Evolutionary conservation across 345 rosid species (phyloP), one percentile per base, ranked within the genome.

Genomic region (Dipteronia sinensis): DNA sequence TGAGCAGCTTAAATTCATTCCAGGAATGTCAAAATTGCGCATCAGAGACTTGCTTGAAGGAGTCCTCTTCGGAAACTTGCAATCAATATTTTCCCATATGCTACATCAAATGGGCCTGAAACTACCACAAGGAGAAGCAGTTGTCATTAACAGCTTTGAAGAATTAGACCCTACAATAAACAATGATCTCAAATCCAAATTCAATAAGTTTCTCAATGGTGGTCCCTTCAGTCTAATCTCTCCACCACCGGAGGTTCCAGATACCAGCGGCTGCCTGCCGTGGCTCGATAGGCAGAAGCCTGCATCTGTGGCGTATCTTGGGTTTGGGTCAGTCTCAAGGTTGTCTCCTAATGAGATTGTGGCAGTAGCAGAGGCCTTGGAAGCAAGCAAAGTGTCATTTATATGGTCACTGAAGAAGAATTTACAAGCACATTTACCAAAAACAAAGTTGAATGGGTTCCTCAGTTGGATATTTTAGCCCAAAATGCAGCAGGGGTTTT

Each of bases 321-420:
- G 88, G 83, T 88, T 88, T 20, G 89, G 89, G 1, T 59, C 89
- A 0, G 84, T 80, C 8, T 72, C 61, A 47, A 62, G 71, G 11
- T 88, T 86, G 1, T 82, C 88, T n/a, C 81, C 79, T 3, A 4
- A 59, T 10, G 89, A 88, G 68, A 62, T 86, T 16, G 67, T 19
- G 34, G 86, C 83, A 10, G 42, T 84, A 23, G 86, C 88, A 2
- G 86, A 82, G 61, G 89, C 79, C 1, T 31, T 85, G 63, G 90
- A 83, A 20, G 84, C 77, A 17, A 68, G 70, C 53, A 34, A 12
- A 22, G 74, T 72, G 16, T 80, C 85, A 0, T 85, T 83, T 69
- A 29, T 87, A 66, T 87, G 90, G 90, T 87, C 90, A 6, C 77
- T 87, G 7, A 79, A 74, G 72, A 76, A 76, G n/a, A 51, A 25